A percentile compares a stretch with the other conserved stretches of the same genome.
Evolutionary conservation across 2,329 filamentous ascomycete species (phyloP).

Genomic region (Corinectria fuckeliana): DNA sequence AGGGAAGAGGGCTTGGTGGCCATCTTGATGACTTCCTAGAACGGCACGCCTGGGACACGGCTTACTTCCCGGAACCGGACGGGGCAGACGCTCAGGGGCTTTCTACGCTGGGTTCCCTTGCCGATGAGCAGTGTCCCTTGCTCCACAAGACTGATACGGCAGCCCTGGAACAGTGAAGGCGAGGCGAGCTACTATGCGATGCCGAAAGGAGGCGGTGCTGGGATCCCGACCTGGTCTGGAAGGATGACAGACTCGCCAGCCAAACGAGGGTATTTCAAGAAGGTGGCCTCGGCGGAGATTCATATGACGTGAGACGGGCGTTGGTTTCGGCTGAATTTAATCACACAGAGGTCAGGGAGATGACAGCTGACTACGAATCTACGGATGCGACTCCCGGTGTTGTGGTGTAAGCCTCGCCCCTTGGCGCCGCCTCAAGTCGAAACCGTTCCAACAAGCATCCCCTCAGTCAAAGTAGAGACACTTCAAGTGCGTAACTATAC

Average conservation of each 20-base stretch:
- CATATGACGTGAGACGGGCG: constrained; percentile 5
- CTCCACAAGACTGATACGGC: background rate
- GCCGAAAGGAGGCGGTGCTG: background rate
- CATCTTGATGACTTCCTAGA: background rate
- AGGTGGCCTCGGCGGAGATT: background rate
- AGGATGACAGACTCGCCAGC: background rate
- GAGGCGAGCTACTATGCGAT: background rate
- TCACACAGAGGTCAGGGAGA: background rate
- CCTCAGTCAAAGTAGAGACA: background rate
- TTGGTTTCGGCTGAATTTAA: background rate
- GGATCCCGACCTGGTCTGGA: background rate
- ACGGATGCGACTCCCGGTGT: background rate
- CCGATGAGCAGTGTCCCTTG: background rate
- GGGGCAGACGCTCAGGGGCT: background rate
- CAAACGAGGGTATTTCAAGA: background rate
- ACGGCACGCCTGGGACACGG: background rate
- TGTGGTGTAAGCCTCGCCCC: background rate
- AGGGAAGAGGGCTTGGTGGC: background rate
- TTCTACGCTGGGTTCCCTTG: background rate
- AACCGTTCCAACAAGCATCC: background rate
- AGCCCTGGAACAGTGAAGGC: background rate
- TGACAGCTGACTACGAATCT: background rate
- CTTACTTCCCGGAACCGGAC: background rate
- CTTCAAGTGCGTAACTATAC: background rate
- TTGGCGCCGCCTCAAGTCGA: background rate